Percentiles rank a stretch among this genome's conserved stretches.
phyloP scores from a whole-genome alignment of 2,329 filamentous ascomycete genomes.

The Microdochium trichocladiopsis region DNA sequence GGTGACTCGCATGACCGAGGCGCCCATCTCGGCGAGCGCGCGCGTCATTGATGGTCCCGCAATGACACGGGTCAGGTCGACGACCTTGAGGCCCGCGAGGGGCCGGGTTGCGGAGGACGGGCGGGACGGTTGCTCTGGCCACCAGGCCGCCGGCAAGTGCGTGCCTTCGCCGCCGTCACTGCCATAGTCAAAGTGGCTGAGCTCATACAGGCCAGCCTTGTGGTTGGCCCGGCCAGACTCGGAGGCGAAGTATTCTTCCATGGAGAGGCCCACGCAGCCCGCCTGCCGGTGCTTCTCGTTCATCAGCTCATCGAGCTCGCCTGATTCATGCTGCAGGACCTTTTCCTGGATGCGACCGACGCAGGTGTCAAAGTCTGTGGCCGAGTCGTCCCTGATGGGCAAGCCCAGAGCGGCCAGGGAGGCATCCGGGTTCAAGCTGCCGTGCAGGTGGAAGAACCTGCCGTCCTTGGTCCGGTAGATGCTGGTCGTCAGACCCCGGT shows the following conservation, averaged over 20 bases:
- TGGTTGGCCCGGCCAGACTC: slow-evolving; percentile 17
- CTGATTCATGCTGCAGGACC: slow-evolving; percentile 16
- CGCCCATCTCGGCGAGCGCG: slow-evolving; percentile 22
- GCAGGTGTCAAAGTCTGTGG: slow-evolving; percentile 17
- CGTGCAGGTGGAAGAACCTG: slow-evolving; percentile 26
- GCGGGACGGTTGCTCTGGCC: slow-evolving; percentile 10
- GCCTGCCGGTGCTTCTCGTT: slow-evolving; percentile 25
- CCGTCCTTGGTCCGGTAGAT: slow-evolving; percentile 25
- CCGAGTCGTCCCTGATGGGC: slow-evolving; percentile 13
- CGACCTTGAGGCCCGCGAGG: slow-evolving; percentile 23
- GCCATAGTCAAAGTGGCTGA: slow-evolving; percentile 2
- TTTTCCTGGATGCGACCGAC: slow-evolving; percentile 14
- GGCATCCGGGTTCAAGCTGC: slow-evolving; percentile 19
- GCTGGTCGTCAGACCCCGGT: slow-evolving; percentile 21
- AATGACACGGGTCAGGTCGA: slow-evolving; percentile 26
- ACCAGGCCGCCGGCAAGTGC: slow-evolving; percentile 15
- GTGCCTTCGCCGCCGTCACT: slow-evolving; percentile 1
- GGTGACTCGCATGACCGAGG: slow-evolving; percentile 24
- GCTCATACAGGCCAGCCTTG: slow-evolving; percentile 15
- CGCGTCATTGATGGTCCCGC: slow-evolving; percentile 24
- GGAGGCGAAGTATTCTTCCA: slow-evolving; percentile 20
- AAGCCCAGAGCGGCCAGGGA: slow-evolving; percentile 24
- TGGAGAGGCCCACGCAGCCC: slow-evolving; percentile 21
- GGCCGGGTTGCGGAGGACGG: slow-evolving; percentile 11
- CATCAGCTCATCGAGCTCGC: slow-evolving; percentile 19